These are phyloP conservation scores for Globisporangium orthogonon DNA, from an alignment of 352 stramenopile genomes.

Conservation along the genomic window DNA sequence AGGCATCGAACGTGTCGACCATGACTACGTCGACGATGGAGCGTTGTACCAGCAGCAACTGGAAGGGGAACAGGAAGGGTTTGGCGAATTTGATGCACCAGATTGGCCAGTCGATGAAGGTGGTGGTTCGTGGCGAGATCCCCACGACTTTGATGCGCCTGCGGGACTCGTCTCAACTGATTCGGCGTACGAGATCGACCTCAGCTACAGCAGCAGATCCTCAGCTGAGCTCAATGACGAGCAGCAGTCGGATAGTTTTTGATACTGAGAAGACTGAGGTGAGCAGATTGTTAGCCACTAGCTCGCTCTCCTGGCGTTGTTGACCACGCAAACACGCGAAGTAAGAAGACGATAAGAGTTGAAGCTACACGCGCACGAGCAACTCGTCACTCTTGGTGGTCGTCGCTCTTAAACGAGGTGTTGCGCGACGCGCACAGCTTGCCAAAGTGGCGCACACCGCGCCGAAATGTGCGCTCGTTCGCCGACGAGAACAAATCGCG, in stretches of 20 bases:
- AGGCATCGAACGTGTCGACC: neutral
- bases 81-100: neutral
- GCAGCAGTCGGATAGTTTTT: neutral
- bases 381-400: constrained; percentile 17
- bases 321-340: too few species aligned
- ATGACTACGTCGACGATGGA: neutral
- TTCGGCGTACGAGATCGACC: constrained; percentile 50
- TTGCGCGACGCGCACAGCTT: constrained; percentile 77
- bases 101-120: neutral
- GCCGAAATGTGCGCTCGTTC: constrained; percentile 69
- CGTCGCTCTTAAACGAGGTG: constrained; percentile 31
- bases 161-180: constrained; percentile 33
- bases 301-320: too few species aligned
- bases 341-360: neutral
- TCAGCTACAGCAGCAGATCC: constrained; percentile 18
- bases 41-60: neutral
- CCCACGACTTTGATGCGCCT: neutral
- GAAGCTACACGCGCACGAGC: constrained; percentile 8
- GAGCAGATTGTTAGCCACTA: too few species aligned
- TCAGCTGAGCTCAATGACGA: constrained; percentile 3
- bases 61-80: neutral
- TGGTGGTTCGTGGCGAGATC: neutral
- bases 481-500: constrained; percentile 50
- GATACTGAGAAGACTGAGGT: neutral
- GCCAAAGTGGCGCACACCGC: constrained; percentile 70